Base-by-base conservation (phyloP, 768 basidiomycete genomes). In the Mycena vulgaris region DNA sequence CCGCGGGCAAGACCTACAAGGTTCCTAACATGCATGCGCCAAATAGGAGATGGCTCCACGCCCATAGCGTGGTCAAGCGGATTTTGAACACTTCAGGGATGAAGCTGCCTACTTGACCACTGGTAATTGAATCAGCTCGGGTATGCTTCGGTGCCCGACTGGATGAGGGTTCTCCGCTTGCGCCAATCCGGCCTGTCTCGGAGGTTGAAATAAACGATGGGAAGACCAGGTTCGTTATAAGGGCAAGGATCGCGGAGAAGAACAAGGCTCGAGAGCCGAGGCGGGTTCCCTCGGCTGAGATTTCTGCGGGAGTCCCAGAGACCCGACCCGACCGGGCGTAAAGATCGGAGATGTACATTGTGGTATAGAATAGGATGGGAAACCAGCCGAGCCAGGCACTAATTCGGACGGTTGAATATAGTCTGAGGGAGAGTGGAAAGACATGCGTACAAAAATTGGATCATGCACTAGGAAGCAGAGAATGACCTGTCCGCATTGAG, bases 321-420 rank as follows among this genome's bases (percentile, higher is more conserved):
- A 78, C 76, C 27, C 66, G 68, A 9, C 74, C 68, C 2, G 75
- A 66, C 14, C 81, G 84, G 69, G 90, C 93, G 84, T 98, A 90
- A 14, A 97, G 86, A 74, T 97, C 97, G 14, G 94, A 94, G 62
- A 98, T 87, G 81, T 96, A 98, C 28, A 95, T 83, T 1, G 93
- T 93, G 4, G 91, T 92, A 83, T 95, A 97, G 81, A 97, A 96
- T 1, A 97, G 85, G 28, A 96, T 82, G 0, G 97, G 96, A 76
- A 97, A 98, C 97, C 97, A 98, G 10, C 89, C 93, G 68, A 96
- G 85, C 91, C 91, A 97, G 16, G 90, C 88, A 69, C 94, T 95
- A 21, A 51, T 51, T 35, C 8, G 3, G 51, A 52, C 14, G 10
- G 14, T 16, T 19, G 21, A 64, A 62, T 73, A 39, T 21, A n/a